Conservation (phyloP, 176 grass and related monocot species). For the Triticum monococcum region DNA sequence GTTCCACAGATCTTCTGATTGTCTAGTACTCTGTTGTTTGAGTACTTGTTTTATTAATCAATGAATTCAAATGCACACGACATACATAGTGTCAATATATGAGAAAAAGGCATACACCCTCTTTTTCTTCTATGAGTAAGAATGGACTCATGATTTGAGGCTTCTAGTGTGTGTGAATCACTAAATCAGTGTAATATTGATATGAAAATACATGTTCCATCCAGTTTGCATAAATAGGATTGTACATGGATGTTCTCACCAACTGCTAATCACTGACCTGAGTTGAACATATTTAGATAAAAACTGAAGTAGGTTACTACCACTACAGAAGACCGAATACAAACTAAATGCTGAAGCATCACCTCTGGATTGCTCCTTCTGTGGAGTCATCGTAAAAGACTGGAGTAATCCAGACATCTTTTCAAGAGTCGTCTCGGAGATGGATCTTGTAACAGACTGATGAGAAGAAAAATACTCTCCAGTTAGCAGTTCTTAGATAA, state of each 20-base stretch:
- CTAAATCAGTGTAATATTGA: not conserved
- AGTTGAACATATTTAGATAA: not conserved
- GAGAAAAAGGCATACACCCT: not conserved
- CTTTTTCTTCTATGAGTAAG: not conserved
- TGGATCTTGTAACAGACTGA: conserved; percentile 70
- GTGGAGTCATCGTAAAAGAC: conserved; percentile 68
- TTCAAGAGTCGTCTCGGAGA: conserved; percentile 75
- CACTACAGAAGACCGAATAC: not conserved
- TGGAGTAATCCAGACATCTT: conserved; percentile 62
- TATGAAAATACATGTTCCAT: not conserved
- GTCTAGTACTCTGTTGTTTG: not conserved
- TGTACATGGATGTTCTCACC: not conserved
- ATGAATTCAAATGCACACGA: not conserved
- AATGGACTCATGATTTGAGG: not conserved
- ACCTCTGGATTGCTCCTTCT: conserved; percentile 75
- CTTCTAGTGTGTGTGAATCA: not conserved
- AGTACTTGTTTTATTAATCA: not conserved
- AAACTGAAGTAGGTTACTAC: not conserved
- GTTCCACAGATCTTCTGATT: not conserved
- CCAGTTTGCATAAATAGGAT: not conserved
- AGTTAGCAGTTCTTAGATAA: conserved; percentile 11
- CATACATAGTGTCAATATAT: not conserved
- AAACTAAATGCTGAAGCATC: conserved; percentile 10
- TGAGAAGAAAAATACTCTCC: conserved; percentile 21
- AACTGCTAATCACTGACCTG: not conserved